Evolutionary conservation across 768 basidiomycete species (phyloP), one percentile per base, ranked within the genome.

Genomic region (Psilocybe subaeruginosa): DNA sequence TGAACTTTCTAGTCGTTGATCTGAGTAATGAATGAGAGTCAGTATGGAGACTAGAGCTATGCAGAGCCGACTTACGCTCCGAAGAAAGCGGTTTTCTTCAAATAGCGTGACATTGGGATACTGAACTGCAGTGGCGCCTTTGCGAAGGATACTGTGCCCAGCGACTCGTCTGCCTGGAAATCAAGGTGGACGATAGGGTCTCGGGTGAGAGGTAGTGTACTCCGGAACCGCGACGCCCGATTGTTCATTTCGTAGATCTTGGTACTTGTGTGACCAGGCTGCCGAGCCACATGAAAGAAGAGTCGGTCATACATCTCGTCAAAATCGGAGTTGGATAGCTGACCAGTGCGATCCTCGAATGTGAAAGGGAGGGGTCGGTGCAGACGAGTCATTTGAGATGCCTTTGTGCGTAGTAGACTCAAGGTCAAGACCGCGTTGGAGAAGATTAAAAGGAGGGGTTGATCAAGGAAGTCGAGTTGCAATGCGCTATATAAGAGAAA

Each of bases 251-350:
- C 80, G 71, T 88, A 90, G 54, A 92, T 82, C 70, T 83, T 83
- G 7, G 86, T 80, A 0, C 76, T 74, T 23, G 72, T 68, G 11
- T 69, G 70, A 8, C 79, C 80, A 4, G 86, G 82, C 19, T 77
- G 73, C 3, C 83, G 81, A 4, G 82, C 73, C 37, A 91, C 80
- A 60, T 85, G 88, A 54, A 89, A 80, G 76, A 89, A 91, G 64
- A 86, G 74, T 57, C 90, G 84, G 73, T 92, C 90, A 69, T 91
- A 92, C 65, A 91, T 83, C 66, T 92, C 90, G 69, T 90, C 89
- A 63, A 85, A 91, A 77, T 92, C 89, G 1, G 88, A 81, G 50
- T 76, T 73, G 11, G 79, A 75, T 60, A 82, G 72, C 12, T 75
- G 72, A 17, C 84, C 88, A 0, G 89, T 87, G 49, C 87, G 84